Evolutionary conservation across 2,329 filamentous ascomycete genomes (phyloP), one percentile per base, ranked within the genome.

Genomic region (Orbilia blumenaviensis): DNA sequence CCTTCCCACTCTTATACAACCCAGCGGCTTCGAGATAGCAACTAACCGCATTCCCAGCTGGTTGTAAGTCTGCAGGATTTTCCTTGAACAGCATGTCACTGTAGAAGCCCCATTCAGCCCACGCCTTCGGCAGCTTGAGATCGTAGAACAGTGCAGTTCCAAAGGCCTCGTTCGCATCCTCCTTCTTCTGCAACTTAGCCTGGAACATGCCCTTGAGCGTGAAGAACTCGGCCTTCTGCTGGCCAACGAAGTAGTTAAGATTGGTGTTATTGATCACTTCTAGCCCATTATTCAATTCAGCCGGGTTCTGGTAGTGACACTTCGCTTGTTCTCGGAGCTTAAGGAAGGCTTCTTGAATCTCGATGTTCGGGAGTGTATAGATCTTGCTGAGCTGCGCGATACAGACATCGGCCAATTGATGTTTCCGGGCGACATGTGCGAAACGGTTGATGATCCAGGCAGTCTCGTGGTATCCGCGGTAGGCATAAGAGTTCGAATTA

Each of bases 261-360:
- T 99, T 99, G 36, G 95, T 99, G 80, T 99, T 99, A 84, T 99
- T 99, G 83, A 99, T 99, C 1, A 99, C 95, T 81, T 99, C 95
- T 78, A 99, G 83, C 0, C 95, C 95, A 81, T 90, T 97, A 63
- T 90, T 94, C 64, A 99, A 88, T 83, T 99, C 95, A 38, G 92
- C 91, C 0, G 91, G 90, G 81, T 98, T 98, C 84, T 98, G 94
- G 82, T 98, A 99, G 82, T 99, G 95, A 80, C 95, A 99, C 82
- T 97, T 97, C 46, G 95, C 95, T 83, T 99, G 95, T 84, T 99
- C 96, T n/a, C 96, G 88, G 62, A 99, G 84, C 84, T 99, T 99
- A 77, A 99, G 85, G 86, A 99, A 99, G 0, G 95, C 95, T 83
- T 99, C 95, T 82, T 99, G 96, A 52, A 99, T 99, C 84, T 99